Conservation (phyloP, 2,329 filamentous ascomycete genomes). For the Curvularia sp. region DNA sequence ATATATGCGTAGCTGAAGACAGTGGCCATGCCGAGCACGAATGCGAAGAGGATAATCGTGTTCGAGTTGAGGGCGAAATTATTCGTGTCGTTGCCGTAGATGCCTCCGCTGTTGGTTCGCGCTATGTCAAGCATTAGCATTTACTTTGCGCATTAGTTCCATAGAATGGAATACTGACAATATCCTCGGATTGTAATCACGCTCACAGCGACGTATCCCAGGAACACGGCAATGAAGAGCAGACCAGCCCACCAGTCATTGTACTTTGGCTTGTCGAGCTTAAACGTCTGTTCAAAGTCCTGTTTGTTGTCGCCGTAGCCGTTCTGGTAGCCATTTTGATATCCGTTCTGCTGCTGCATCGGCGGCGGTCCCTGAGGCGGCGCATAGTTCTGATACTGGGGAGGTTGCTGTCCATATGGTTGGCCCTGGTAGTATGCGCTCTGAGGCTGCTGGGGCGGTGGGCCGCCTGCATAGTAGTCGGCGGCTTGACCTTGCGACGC, state of each 20-base stretch:
- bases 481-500: conserved; percentile 47
- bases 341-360: conserved; percentile 31
- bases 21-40: conserved; percentile 75
- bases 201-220: conserved; percentile 78
- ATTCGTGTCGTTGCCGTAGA: conserved; percentile 70
- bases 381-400: conserved; percentile 44
- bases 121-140: conserved; percentile 44
- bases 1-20: conserved; percentile 81
- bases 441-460: conserved; percentile 31
- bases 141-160: no score
- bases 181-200: conserved; percentile 80
- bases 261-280: conserved; percentile 81
- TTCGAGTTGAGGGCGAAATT: conserved; percentile 77
- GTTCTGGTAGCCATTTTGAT: conserved; percentile 40
- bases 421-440: conserved; percentile 36
- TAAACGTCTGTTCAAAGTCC: conserved; percentile 81
- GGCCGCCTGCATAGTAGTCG: conserved; percentile 48
- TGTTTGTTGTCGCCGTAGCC: conserved; percentile 53
- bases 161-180: conserved; percentile 30
- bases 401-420: conserved; percentile 35
- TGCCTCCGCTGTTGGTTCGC: conserved; percentile 70
- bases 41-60: conserved; percentile 83
- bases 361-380: conserved; percentile 36
- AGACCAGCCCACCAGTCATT: conserved; percentile 91
- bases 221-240: conserved; percentile 73